phyloP scores from a whole-genome alignment of 495 filamentous ascomycete species.

The Parachaetomium inaequale region DNA sequence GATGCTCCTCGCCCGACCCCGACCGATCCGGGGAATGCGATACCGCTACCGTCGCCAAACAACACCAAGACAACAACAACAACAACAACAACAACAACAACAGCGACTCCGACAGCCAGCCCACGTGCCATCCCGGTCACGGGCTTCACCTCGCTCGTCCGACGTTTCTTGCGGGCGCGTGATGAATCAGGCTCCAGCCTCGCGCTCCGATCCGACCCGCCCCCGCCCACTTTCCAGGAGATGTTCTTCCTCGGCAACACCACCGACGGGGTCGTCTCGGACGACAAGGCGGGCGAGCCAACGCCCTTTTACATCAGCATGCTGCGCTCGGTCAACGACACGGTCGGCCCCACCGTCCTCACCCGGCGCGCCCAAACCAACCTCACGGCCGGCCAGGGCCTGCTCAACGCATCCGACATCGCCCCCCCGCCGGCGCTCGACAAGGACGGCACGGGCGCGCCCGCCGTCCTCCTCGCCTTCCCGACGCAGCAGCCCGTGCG shows the following conservation, averaged over 20 bases:
- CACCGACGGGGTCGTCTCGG: conserved; percentile 61
- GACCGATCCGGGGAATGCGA: neutral
- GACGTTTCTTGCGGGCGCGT: neutral
- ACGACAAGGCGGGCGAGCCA: conserved; percentile 60
- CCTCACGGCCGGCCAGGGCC: neutral
- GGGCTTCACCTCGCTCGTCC: conserved; percentile 16
- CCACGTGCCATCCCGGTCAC: conserved; percentile 7
- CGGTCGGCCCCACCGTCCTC: conserved; percentile 35
- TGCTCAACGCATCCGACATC: conserved; percentile 42
- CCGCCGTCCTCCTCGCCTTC: conserved; percentile 64
- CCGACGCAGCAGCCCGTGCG: conserved; percentile 74
- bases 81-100: conserved; percentile 4
- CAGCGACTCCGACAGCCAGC: conserved; percentile 21
- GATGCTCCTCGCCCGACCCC: conserved; percentile 31
- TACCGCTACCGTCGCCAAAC: neutral
- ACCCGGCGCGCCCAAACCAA: conserved; percentile 32
- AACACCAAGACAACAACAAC: no score
- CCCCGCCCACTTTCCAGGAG: conserved; percentile 63
- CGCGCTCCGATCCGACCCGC: conserved; percentile 38
- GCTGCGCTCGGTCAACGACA: conserved; percentile 33
- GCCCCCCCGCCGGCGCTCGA: conserved; percentile 60
- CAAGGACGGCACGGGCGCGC: conserved; percentile 65
- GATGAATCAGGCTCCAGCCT: conserved; percentile 46
- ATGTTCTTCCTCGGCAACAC: conserved; percentile 78
- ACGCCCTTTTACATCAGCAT: conserved; percentile 67